Evolutionary conservation across 2,329 filamentous ascomycete species (phyloP).

Genomic region (Fusarium virguliforme): DNA sequence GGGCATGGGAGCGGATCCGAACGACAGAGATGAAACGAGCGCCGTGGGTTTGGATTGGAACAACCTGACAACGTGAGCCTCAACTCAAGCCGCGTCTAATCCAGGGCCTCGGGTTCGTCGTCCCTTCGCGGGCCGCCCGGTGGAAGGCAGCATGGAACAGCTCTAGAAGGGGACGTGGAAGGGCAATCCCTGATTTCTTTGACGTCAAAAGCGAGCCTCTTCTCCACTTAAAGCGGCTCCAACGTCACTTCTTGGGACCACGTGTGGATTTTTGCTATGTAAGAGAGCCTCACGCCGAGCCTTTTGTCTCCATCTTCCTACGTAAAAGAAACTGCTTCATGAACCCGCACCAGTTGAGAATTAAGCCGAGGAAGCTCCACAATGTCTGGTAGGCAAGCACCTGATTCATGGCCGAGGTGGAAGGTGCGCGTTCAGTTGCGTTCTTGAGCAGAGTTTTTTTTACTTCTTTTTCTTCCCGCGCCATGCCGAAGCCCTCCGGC

Average conservation of each 20-base stretch:
- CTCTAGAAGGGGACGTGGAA: slow-evolving; percentile 21
- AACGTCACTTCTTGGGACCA: slow-evolving; percentile 27
- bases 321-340: slow-evolving; percentile 45
- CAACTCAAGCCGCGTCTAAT: neutral
- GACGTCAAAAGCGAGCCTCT: slow-evolving; percentile 31
- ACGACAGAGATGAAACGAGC: neutral
- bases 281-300: slow-evolving; percentile 34
- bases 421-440: neutral
- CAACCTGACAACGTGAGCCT: neutral
- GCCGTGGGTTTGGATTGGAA: neutral
- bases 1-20: neutral
- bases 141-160: slow-evolving; percentile 24
- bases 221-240: slow-evolving; percentile 26
- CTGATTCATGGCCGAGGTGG: slow-evolving; percentile 6
- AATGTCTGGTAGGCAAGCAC: slow-evolving; percentile 7
- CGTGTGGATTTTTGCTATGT: slow-evolving; percentile 33
- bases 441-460: neutral
- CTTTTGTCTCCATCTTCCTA: slow-evolving; percentile 44
- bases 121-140: neutral
- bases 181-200: slow-evolving; percentile 29
- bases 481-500: neutral
- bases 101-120: slow-evolving; percentile 9
- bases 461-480: too few species aligned
- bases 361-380: slow-evolving; percentile 27
- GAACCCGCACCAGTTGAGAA: slow-evolving; percentile 20